A percentile compares a stretch with the other conserved stretches of the same genome.
phyloP scores from a whole-genome alignment of 2,329 filamentous ascomycete genomes.

The Chalaropsis thielavioides region DNA sequence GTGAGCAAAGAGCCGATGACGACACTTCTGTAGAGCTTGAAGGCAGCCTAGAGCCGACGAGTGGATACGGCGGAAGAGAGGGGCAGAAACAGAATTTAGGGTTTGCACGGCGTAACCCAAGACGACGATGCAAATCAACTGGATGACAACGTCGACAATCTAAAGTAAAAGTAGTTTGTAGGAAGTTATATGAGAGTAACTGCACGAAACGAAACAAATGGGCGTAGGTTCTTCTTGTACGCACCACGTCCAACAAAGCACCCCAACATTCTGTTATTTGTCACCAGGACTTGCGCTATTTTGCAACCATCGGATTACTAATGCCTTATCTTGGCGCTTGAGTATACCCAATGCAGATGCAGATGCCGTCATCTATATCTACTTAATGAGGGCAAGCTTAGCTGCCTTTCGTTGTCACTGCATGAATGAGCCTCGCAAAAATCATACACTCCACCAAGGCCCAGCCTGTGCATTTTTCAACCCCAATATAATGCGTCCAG shows the following conservation, averaged over 20 bases:
- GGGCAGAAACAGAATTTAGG: not conserved
- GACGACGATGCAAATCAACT: not conserved
- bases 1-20: not conserved
- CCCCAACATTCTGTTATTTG: too few relatives aligned
- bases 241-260: not conserved
- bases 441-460: not conserved
- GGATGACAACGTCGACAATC: not conserved
- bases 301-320: slow-evolving; percentile 5
- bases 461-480: not conserved
- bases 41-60: not conserved
- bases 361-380: not conserved
- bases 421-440: not conserved
- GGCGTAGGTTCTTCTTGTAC: too few relatives aligned
- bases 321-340: not conserved
- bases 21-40: not conserved
- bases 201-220: not conserved
- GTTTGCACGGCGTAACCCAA: not conserved
- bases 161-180: not conserved
- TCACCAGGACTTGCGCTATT: not conserved
- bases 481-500: slow-evolving; percentile 41
- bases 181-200: too few relatives aligned
- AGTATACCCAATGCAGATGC: slow-evolving; percentile 1
- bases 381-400: too few relatives aligned
- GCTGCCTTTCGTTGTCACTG: not conserved
- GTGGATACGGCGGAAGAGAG: not conserved